Evolutionary conservation across 148 eudicot genomes (phyloP).

Genomic region (Talinum fruticosum): DNA sequence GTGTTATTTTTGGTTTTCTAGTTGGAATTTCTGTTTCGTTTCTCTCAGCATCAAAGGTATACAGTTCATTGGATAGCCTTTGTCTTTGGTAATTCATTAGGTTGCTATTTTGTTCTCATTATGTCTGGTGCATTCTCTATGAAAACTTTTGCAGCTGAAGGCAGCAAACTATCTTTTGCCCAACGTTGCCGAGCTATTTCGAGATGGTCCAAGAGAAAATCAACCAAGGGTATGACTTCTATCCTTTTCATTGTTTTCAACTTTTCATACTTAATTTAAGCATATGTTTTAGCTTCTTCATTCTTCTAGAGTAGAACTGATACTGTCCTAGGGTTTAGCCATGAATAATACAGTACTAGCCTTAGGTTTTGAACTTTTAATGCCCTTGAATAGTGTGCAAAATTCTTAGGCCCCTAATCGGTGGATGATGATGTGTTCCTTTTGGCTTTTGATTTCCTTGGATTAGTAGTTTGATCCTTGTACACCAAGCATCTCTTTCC

Average conservation of each 20-base stretch:
- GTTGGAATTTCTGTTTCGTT: slow-evolving; percentile 60
- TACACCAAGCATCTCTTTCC: too few species aligned
- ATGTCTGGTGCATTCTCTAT: not conserved
- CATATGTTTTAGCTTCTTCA: not conserved
- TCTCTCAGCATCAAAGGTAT: slow-evolving; percentile 55
- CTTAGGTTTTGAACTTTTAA: too few species aligned
- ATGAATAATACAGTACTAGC: too few species aligned
- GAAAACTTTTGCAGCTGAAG: slow-evolving; percentile 26
- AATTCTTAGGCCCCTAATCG: too few species aligned
- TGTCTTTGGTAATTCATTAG: not conserved
- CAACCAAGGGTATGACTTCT: slow-evolving; percentile 15
- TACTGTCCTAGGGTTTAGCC: not conserved
- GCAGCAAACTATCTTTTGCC: slow-evolving; percentile 21
- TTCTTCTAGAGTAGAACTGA: too few species aligned
- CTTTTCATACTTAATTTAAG: too few species aligned
- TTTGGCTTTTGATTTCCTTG: too few species aligned
- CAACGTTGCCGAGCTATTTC: slow-evolving; percentile 7
- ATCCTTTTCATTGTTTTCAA: not conserved
- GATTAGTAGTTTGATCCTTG: too few species aligned
- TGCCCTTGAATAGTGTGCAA: too few species aligned
- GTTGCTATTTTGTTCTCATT: not conserved
- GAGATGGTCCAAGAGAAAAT: slow-evolving; percentile 18
- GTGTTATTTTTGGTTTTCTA: slow-evolving; percentile 64
- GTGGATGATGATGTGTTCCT: too few species aligned
- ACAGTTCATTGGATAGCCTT: not conserved